Evolutionary conservation across 352 stramenopile genomes (phyloP), one percentile per base, ranked within the genome.

Genomic region (Peronospora belbahrii): DNA sequence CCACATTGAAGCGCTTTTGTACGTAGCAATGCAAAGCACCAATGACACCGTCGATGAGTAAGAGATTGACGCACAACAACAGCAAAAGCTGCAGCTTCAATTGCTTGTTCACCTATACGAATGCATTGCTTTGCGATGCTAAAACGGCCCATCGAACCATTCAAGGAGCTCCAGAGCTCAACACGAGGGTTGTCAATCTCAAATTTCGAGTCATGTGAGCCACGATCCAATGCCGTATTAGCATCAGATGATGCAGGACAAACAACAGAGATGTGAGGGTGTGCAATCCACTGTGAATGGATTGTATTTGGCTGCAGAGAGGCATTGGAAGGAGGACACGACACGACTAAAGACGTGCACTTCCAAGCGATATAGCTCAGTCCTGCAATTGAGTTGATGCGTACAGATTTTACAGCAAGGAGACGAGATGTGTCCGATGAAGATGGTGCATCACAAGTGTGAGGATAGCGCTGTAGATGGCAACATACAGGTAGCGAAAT

Each of bases 1-100:
- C 48, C 74, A 22, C 74, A 86, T 17, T 77, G 67, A 1, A 83
- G 53, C 15, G 65, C 71, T 46, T 71, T 81, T 37, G 64, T 64
- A 1, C 40, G 42, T 4, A 86, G 58, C 32, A 18, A 18, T 9
- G 5, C 6, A 35, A 87, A 83, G 67, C 72, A 85, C 71, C 71
- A 85, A 49, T 85, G 75, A 45, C 75, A 87, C 28, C 52, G 57
- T 35, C 42, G 40, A 22, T n/a, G 18, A 1, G 25, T 49, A 19
- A 67, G 38, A 15, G 35, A 48, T 24, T 87, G 56, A 2, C 55
- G 41, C 2, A 83, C 48, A 31, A 80, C 42, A 8, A 77, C 65
- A 8, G 75, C 72, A 39, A 87, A 87, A 9, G 68, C 70, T 31
- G 62, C 53, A 20, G 75, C 64, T 39, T 62, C 47, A 15, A 85